These are phyloP conservation scores for Ampelocalamus luodianensis DNA, from an alignment of 176 grass and related monocot species.

Conservation along the genomic window DNA sequence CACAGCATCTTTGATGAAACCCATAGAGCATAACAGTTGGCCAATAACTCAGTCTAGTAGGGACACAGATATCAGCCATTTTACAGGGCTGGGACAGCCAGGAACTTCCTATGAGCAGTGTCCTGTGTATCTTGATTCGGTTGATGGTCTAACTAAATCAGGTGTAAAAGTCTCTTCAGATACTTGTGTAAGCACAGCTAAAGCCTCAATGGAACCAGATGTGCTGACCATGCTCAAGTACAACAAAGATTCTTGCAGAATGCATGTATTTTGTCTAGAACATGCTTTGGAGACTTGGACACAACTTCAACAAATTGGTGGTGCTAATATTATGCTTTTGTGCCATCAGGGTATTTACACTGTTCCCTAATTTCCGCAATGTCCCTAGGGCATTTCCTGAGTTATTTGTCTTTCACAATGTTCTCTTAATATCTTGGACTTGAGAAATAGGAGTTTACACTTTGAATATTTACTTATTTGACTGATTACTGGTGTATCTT, in stretches of 20 bases:
- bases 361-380: slow-evolving; percentile 28
- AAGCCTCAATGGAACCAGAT: slow-evolving; percentile 47
- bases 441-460: background rate
- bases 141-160: slow-evolving; percentile 38
- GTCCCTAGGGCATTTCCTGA: slow-evolving; percentile 24
- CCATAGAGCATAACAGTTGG: slow-evolving; percentile 35
- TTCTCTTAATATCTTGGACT: background rate
- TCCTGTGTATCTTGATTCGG: slow-evolving; percentile 42
- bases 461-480: slow-evolving; percentile 19
- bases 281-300: slow-evolving; percentile 91
- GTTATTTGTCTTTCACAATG: slow-evolving; percentile 32
- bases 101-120: slow-evolving; percentile 31
- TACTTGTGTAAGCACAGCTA: slow-evolving; percentile 46
- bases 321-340: slow-evolving; percentile 88
- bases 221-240: slow-evolving; percentile 55
- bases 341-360: slow-evolving; percentile 85
- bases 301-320: slow-evolving; percentile 79
- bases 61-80: slow-evolving; percentile 35
- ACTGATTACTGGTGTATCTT: slow-evolving; percentile 6
- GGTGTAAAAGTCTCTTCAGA: slow-evolving; percentile 34
- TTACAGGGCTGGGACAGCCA: slow-evolving; percentile 41
- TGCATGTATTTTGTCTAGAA: slow-evolving; percentile 99
- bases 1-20: slow-evolving; percentile 29
- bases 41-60: slow-evolving; percentile 41
- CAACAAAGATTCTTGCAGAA: slow-evolving; percentile 87